Evolutionary conservation across 1,284 basidiomycete genomes (phyloP), one percentile per base, ranked within the genome.

Genomic region (Phellopilus nigrolimitatus): DNA sequence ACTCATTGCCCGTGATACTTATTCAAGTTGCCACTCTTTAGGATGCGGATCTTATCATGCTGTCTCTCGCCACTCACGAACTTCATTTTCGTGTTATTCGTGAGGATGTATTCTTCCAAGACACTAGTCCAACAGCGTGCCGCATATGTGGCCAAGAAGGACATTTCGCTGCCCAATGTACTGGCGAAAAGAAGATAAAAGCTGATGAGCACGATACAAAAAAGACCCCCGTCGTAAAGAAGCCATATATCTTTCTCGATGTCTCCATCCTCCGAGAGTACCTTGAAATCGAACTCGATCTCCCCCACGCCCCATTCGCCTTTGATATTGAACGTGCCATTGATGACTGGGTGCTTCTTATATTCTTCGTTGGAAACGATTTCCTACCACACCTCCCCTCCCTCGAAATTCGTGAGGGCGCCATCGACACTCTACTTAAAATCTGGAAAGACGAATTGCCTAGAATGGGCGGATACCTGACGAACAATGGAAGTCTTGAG

Each of bases 301-400:
- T 97, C 21, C 76, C 88, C 9, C 72, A 80, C 53, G 69, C 79
- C 12, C 74, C 86, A 0, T 97, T 98, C 71, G 82, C 85, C n/a
- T 99, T 95, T 76, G 85, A 93, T 63, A 75, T 97, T 65, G 97
- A 99, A 70, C 85, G 90, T 67, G 95, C 97, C 31, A 92, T 99
- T 68, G 97, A 99, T 78, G 97, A 99, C 68, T 99, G 97, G 95
- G 92, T 99, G 62, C 85, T 99, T 66, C 78, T 99, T 63, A 98
- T 98, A 64, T 98, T 99, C 81, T 98, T 99, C 69, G 95, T 99
- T 64, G 97, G 97, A 61, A 99, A 99, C 75, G 97, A 99, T 73
- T 99, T 99, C 76, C 76, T 99, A 64, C 97, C 97, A 13, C 97
- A 99, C 72, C 75, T 99, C 56, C 97, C 97, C 19, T 92, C 88